Evolutionary conservation across 805 yeast species (phyloP).

Genomic region (Kockiozyma suomiensis): DNA sequence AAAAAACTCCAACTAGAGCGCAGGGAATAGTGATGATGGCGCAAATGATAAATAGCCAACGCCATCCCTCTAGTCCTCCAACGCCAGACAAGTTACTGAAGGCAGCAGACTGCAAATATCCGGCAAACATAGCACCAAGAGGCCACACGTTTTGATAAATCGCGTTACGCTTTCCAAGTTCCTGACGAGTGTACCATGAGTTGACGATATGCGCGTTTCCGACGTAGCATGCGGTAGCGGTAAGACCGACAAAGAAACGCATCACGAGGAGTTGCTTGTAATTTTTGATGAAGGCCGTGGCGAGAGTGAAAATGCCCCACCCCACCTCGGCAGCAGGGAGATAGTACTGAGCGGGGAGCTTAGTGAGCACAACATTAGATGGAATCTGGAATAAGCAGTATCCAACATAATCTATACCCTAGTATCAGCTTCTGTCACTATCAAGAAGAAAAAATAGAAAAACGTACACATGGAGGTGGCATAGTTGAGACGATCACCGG

Average conservation of each 20-base stretch:
- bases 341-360: conserved; percentile 40
- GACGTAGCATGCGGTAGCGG: conserved; percentile 51
- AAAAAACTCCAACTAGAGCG: conserved; percentile 57
- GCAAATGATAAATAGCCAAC: conserved; percentile 73
- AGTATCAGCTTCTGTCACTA: not conserved
- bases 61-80: conserved; percentile 64
- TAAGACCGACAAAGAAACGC: conserved; percentile 48
- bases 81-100: conserved; percentile 51
- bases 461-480: conserved; percentile 52
- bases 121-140: conserved; percentile 63
- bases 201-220: conserved; percentile 48
- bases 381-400: conserved; percentile 46
- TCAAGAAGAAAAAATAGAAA: conserved; percentile 46
- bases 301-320: conserved; percentile 45
- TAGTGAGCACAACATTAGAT: conserved; percentile 44
- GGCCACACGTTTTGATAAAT: conserved; percentile 63
- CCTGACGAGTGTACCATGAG: conserved; percentile 58
- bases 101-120: conserved; percentile 64
- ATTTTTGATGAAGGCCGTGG: conserved; percentile 40
- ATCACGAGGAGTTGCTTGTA: conserved; percentile 42
- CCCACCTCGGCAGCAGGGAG: conserved; percentile 46
- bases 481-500: conserved; percentile 61
- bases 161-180: conserved; percentile 62
- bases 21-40: conserved; percentile 61
- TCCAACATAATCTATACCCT: conserved; percentile 35